Percentiles rank a stretch among this genome's conserved stretches.
These are phyloP conservation scores for Paraphaeosphaeria sporulosa DNA, from an alignment of 2,329 filamentous ascomycete genomes.

Conservation along the genomic window DNA sequence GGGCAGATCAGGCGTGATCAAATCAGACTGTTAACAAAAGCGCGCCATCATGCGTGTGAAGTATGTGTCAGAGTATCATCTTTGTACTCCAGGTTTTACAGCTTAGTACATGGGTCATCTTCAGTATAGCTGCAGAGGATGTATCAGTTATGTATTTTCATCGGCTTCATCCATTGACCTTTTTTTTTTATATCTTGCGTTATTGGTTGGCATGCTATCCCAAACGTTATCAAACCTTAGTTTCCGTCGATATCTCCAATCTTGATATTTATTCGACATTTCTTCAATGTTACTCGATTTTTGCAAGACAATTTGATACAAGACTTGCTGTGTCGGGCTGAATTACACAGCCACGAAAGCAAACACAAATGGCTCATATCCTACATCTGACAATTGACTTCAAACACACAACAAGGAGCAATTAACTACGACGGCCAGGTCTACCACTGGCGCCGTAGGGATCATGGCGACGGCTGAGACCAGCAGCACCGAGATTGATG, in stretches of 20 bases:
- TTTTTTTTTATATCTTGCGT: background rate
- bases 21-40: too few species aligned
- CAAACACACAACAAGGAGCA: background rate
- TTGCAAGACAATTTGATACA: background rate
- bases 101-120: too few species aligned
- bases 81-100: too few species aligned
- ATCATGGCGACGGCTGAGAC: background rate
- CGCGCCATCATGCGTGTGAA: too few species aligned
- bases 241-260: background rate
- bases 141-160: too few species aligned
- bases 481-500: background rate
- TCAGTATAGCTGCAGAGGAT: too few species aligned
- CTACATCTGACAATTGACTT: background rate
- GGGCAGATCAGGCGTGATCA: too few species aligned
- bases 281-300: background rate
- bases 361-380: background rate
- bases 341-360: background rate
- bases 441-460: background rate
- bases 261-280: slow-evolving; percentile 5
- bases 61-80: too few species aligned
- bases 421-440: background rate
- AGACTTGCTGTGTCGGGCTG: background rate
- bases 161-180: background rate
- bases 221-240: background rate
- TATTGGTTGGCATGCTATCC: too few species aligned